phyloP scores from a whole-genome alignment of 768 basidiomycete genomes.

The Leucocoprinus sp. region DNA sequence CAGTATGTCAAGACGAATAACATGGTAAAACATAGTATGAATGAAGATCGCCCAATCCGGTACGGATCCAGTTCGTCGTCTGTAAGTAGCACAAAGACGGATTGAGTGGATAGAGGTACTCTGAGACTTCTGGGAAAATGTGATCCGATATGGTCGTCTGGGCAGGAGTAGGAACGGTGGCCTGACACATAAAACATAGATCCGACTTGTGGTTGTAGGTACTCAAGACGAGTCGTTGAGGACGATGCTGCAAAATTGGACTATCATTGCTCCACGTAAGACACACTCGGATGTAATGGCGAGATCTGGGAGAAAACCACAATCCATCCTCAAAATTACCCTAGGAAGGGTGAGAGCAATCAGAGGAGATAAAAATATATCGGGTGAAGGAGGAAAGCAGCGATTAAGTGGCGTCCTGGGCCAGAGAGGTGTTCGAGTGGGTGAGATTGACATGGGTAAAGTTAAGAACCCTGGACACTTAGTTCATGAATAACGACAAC shows the following conservation, averaged over 20 bases:
- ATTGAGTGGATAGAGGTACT: neutral
- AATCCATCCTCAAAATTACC: too few relatives aligned
- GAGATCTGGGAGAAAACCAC: too few relatives aligned
- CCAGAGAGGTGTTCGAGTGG: too few relatives aligned
- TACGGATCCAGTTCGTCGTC: too few relatives aligned
- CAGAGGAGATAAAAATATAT: neutral
- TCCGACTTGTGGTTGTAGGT: too few relatives aligned
- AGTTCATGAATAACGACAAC: neutral
- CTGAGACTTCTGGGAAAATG: conserved; percentile 1
- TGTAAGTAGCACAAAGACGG: too few relatives aligned
- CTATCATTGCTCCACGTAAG: neutral
- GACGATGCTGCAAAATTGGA: neutral
- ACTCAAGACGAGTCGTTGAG: neutral
- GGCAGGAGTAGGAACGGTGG: conserved; percentile 1
- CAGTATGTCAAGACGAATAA: too few relatives aligned
- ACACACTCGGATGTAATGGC: neutral
- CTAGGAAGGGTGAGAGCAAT: neutral
- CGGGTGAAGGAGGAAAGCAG: too few relatives aligned
- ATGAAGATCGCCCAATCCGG: too few relatives aligned
- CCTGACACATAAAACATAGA: too few relatives aligned
- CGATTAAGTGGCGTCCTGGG: neutral
- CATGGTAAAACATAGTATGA: too few relatives aligned
- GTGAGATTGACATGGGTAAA: neutral
- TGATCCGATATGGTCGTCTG: neutral
- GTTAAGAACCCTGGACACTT: neutral